These are phyloP conservation scores for Acidiella bohemica DNA, from an alignment of 495 filamentous ascomycete genomes.

Conservation along the genomic window DNA sequence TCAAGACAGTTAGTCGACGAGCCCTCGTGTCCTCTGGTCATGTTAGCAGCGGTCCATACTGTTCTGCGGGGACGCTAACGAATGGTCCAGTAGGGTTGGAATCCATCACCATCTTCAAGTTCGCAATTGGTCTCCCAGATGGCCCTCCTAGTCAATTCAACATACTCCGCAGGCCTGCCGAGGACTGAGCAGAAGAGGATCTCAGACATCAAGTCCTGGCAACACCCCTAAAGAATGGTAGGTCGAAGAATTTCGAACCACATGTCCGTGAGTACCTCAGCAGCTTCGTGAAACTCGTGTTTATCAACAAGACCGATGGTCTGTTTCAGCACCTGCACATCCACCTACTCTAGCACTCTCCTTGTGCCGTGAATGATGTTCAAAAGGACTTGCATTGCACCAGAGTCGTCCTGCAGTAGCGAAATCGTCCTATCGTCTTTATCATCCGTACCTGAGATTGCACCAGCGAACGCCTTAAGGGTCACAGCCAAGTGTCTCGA, in stretches of 20 bases:
- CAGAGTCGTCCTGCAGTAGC: conserved; percentile 29
- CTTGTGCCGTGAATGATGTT: conserved; percentile 37
- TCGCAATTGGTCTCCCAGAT: conserved; percentile 1
- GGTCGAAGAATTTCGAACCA: conserved; percentile 29
- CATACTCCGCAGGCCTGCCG: background rate
- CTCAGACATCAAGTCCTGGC: background rate
- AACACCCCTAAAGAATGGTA: background rate
- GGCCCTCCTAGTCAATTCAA: background rate
- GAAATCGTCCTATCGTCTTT: conserved; percentile 17
- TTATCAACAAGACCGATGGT: conserved; percentile 40
- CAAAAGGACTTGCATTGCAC: conserved; percentile 36
- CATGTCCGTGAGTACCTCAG: conserved; percentile 31
- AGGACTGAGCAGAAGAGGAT: background rate
- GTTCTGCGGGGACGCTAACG: background rate
- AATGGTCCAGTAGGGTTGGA: background rate
- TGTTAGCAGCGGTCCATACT: background rate
- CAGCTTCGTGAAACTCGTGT: conserved; percentile 35
- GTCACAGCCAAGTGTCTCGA: background rate
- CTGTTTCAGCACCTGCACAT: conserved; percentile 36
- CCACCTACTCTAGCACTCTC: conserved; percentile 30
- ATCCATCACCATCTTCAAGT: background rate
- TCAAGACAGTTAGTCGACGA: background rate
- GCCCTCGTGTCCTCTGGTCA: background rate
- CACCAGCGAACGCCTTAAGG: background rate
- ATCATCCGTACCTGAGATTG: background rate